Evolutionary conservation across 2,329 filamentous ascomycete genomes (phyloP), one percentile per base, ranked within the genome.

Genomic region (Apiospora pterosperma): DNA sequence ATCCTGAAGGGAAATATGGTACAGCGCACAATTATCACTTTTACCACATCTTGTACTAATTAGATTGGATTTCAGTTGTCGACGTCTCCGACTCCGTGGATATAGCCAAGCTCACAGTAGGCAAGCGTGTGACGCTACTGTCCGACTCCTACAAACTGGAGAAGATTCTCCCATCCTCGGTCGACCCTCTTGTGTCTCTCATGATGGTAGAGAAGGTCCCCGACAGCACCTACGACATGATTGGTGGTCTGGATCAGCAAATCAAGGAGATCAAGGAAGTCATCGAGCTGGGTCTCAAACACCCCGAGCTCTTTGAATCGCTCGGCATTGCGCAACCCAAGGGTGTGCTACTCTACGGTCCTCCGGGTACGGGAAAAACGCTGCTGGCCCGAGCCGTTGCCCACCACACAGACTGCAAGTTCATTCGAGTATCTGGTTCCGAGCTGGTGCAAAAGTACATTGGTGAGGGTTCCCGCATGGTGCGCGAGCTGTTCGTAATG

Each of bases 151-250:
- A 99, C 86, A 97, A 97, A 81, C 90, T 99, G 73, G 96, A 98
- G 77, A 97, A 97, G 84, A 96, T 98, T 82, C 89, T 99, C 11
- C 96, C 96, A 23, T 98, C 96, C 63, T 99, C 96, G 23, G 96
- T 99, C 76, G 96, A 99, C 76, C 96, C 96, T 41, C 91, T 99
- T 65, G 96, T 99, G 64, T 99, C 96, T 39, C 92, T 99, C 77
- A 99, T 99, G 96, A 99, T 99, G 96, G 96, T 99, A 62, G 96
- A 99, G 78, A 99, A 99, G 85, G 96, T 99, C 19, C 96, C 96
- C 19, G 96, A 99, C 84, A 97, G 93, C 83, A 99, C 96, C 77
- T 99, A 99, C 84, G 96, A 99, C 82, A 99, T 99, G 96, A 99
- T 99, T 78, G 96, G 96, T 81, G 96, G 96, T 71, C 84, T 99